Conservation (phyloP, 2,329 filamentous ascomycete genomes). For the Paramyrothecium sp. region DNA sequence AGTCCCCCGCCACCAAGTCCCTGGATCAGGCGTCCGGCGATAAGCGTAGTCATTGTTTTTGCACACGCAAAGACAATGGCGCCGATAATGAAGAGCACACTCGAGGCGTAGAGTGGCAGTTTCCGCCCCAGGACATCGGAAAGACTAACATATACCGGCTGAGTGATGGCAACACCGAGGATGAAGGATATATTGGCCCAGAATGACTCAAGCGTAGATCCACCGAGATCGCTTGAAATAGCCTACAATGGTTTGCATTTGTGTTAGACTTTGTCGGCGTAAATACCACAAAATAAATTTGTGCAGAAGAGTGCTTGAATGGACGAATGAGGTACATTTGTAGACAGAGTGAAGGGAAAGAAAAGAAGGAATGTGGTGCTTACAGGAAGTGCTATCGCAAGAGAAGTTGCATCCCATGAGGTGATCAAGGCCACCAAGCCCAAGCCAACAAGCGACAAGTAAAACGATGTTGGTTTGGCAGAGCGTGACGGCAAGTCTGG, state of each 20-base stretch:
- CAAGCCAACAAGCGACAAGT: slow-evolving; percentile 4
- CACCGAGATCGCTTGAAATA: slow-evolving; percentile 49
- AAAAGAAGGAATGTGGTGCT: no score
- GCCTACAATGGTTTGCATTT: slow-evolving; percentile 9
- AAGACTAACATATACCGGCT: slow-evolving; percentile 40
- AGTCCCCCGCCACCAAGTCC: slow-evolving; percentile 30
- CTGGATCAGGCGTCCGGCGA: slow-evolving; percentile 29
- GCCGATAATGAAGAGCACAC: slow-evolving; percentile 34
- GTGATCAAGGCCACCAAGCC: slow-evolving; percentile 7
- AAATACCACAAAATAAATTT: no score
- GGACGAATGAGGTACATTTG: no score
- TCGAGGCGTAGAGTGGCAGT: slow-evolving; percentile 20
- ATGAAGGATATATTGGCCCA: slow-evolving; percentile 72
- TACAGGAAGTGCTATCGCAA: slow-evolving; percentile 19
- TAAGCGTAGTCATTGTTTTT: slow-evolving; percentile 21
- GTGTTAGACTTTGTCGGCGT: not conserved
- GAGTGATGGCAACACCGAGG: slow-evolving; percentile 60
- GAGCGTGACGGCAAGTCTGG: no score
- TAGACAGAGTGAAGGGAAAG: no score
- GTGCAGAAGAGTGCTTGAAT: no score
- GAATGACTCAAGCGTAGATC: slow-evolving; percentile 61
- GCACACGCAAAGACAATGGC: slow-evolving; percentile 35
- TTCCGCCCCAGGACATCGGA: slow-evolving; percentile 34
- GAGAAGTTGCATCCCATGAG: slow-evolving; percentile 14
- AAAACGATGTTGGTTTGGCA: no score